Evolutionary conservation across 495 filamentous ascomycete species (phyloP), one percentile per base, ranked within the genome.

Genomic region (Platismatia glauca): DNA sequence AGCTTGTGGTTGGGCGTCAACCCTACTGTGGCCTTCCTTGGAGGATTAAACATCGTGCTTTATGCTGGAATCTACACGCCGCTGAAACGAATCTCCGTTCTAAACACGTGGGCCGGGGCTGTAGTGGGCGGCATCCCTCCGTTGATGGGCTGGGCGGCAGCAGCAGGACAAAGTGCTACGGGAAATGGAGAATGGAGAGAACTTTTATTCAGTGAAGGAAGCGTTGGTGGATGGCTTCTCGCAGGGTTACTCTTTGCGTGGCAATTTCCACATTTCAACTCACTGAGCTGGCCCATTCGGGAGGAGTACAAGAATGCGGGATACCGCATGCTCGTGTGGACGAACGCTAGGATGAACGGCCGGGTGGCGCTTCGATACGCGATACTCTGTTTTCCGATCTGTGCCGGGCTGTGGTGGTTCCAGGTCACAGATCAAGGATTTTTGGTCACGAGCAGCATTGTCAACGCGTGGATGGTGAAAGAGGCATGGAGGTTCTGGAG

Each of bases 181-280:
- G 85, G 84, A 3, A 85, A 82, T 61, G 82, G 81, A 60, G 82
- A 79, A 16, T 92, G 89, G 87, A 78, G 81, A 29, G 91, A 96
- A 61, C 83, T 97, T 37, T 81, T 98, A 0, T 82, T 88, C 67
- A 81, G 83, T 22, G 78, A 86, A 68, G 76, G 77, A 16, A 88
- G 86, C 61, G 75, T 87, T 9, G 94, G 94, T 3, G 95, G 93
- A 1, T 98, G 94, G 94, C 73, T 97, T 9, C 77, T 96, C 1
- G 95, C 89, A 7, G 84, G 81, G 0, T 75, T 97, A 37, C 77
- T 98, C 9, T 95, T 96, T 63, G 89, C 91, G 2, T 98, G 94
- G 94, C 94, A 98, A 72, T 97, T 97, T 69, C 90, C 94, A 16
- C 94, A 98, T 71, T 98, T 98, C 78, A 97, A 96, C 78, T 86